Evolutionary conservation across 192 early-diverging fungal species (phyloP).

Genomic region (Podila minutissima): DNA sequence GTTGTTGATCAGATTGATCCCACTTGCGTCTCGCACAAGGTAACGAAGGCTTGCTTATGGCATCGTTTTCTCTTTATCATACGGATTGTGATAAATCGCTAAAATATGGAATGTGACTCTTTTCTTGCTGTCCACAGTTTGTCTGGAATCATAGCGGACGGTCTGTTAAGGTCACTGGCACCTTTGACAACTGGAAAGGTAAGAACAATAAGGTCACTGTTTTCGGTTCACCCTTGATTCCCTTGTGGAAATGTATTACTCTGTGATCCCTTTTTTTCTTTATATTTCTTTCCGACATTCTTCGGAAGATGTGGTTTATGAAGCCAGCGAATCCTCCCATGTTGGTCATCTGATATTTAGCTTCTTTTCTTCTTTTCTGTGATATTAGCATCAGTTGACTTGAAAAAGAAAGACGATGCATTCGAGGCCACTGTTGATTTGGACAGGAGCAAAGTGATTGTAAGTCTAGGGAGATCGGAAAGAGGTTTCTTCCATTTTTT

Average conservation of each 20-base stretch:
- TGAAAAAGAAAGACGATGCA: constrained; percentile 5
- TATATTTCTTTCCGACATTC: neutral
- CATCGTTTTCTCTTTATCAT: no score
- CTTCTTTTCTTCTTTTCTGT: no score
- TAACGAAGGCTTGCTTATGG: neutral
- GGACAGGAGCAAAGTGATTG: constrained; percentile 10
- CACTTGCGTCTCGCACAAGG: neutral
- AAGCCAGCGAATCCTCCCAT: no score
- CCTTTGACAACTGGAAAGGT: constrained; percentile 41
- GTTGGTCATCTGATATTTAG: no score
- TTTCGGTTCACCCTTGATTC: neutral
- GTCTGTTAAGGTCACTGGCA: constrained; percentile 24
- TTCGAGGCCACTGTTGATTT: constrained; percentile 7
- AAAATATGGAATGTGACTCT: no score
- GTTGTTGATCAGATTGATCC: neutral
- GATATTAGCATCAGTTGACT: neutral
- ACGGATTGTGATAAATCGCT: no score
- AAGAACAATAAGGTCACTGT: neutral
- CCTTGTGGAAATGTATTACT: neutral
- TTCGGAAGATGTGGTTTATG: no score
- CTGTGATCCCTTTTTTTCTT: neutral
- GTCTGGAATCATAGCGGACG: neutral
- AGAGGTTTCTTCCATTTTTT: neutral
- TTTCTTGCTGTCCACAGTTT: neutral
- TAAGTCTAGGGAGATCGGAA: neutral